Conservation (phyloP, 129 eudicot genomes). For the Saposhnikovia divaricata region DNA sequence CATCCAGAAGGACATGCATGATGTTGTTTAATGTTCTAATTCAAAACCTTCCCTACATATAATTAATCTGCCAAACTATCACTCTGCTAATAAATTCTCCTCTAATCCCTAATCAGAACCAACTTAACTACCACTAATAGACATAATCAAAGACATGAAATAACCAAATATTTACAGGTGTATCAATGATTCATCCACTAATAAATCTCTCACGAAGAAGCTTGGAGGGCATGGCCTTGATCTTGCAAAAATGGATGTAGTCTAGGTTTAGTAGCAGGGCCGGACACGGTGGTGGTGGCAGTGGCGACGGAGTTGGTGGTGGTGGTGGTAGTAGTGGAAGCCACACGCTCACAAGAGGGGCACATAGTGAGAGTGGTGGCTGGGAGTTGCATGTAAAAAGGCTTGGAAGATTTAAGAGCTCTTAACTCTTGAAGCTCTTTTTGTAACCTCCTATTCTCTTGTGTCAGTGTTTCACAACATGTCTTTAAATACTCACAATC, state of each 20-base stretch:
- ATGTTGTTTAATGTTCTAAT: background rate
- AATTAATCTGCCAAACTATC: no score
- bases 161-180: slow-evolving; percentile 7
- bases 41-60: background rate
- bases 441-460: slow-evolving; percentile 90
- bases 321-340: slow-evolving; percentile 44
- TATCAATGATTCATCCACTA: background rate
- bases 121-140: background rate
- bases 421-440: slow-evolving; percentile 92
- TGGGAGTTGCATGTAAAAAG: slow-evolving; percentile 88
- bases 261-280: slow-evolving; percentile 1
- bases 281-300: background rate
- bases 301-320: slow-evolving; percentile 9
- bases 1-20: background rate
- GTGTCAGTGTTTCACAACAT: slow-evolving; percentile 87
- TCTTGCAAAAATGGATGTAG: slow-evolving; percentile 19
- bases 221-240: slow-evolving; percentile 13
- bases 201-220: slow-evolving; percentile 11
- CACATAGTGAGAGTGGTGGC: slow-evolving; percentile 98
- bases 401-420: slow-evolving; percentile 79
- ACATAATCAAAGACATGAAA: background rate
- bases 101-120: no score
- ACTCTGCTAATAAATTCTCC: no score
- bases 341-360: slow-evolving; percentile 89
- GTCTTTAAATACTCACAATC: slow-evolving; percentile 95